Evolutionary conservation across 73 alveolate genomes (phyloP).

Genomic region (Diophrys sp.): DNA sequence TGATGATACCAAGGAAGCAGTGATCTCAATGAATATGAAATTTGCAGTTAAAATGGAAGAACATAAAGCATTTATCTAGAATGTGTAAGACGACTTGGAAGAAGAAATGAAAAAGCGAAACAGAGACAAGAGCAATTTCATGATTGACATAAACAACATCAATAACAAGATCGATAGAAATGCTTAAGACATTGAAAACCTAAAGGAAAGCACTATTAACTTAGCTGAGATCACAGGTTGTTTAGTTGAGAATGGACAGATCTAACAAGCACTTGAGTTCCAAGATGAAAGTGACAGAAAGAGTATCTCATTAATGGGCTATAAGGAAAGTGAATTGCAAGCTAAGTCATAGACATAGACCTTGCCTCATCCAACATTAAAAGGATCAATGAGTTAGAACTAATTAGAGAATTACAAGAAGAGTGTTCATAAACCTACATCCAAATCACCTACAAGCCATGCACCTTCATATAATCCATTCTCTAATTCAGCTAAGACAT

Average conservation of each 20-base stretch:
- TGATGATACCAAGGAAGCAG: background rate
- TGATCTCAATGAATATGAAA: background rate
- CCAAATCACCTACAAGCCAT: slow-evolving; percentile 4
- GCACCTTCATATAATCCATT: slow-evolving; percentile 3
- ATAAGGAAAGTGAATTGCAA: slow-evolving; percentile 2
- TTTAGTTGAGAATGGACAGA: slow-evolving; percentile 14
- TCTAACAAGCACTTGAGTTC: background rate
- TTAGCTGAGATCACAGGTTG: slow-evolving; percentile 27
- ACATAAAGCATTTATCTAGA: background rate
- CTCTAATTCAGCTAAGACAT: slow-evolving; percentile 1
- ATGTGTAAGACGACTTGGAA: slow-evolving; percentile 44
- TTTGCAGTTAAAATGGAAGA: background rate
- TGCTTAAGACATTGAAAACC: background rate
- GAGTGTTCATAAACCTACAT: slow-evolving; percentile 6
- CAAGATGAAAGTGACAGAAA: slow-evolving; percentile 53
- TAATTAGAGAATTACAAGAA: background rate
- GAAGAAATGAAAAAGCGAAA: slow-evolving; percentile 47
- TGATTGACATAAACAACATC: background rate
- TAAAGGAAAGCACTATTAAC: slow-evolving; percentile 2
- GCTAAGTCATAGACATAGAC: background rate
- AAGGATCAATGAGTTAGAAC: background rate
- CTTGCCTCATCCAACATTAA: background rate
- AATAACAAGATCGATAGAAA: background rate
- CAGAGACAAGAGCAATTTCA: slow-evolving; percentile 43
- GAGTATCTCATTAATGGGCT: slow-evolving; percentile 33